phyloP scores from a whole-genome alignment of 2,329 filamentous ascomycete genomes.

The Lasiodiplodia sp. region DNA sequence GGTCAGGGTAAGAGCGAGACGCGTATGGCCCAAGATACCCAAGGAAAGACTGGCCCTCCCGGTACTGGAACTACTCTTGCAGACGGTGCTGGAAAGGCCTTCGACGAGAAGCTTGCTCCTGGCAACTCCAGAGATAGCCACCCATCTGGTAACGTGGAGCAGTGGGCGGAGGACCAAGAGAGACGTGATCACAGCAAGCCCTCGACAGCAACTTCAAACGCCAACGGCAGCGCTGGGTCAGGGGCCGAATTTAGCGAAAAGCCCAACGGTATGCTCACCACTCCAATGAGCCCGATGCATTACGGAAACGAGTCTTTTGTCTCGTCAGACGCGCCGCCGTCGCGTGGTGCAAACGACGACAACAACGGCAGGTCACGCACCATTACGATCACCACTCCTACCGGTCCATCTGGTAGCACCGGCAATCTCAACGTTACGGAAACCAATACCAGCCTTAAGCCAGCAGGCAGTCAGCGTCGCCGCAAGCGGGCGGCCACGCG shows the following conservation, averaged over 20 bases:
- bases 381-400: constrained; percentile 46
- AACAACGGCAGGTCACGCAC: constrained; percentile 40
- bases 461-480: constrained; percentile 61
- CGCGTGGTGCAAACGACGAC: constrained; percentile 22
- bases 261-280: constrained; percentile 38
- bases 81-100: constrained; percentile 35
- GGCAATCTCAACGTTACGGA: background rate
- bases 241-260: constrained; percentile 43
- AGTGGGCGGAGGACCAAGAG: constrained; percentile 51
- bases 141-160: constrained; percentile 41
- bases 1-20: constrained; percentile 60
- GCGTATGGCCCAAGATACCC: constrained; percentile 56
- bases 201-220: constrained; percentile 11
- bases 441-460: constrained; percentile 12
- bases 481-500: constrained; percentile 75
- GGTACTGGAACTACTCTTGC: constrained; percentile 40
- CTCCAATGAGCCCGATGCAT: constrained; percentile 35
- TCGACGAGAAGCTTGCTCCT: constrained; percentile 8
- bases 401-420: constrained; percentile 16
- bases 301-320: constrained; percentile 16
- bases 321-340: constrained; percentile 9
- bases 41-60: constrained; percentile 58
- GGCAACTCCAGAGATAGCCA: constrained; percentile 19
- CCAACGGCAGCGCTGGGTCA: constrained; percentile 22
- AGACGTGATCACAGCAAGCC: constrained; percentile 33